Evolutionary conservation across 1,139 yeast species (phyloP), one percentile per base, ranked within the genome.

Genomic region (Lodderomyces metapsilosis): DNA sequence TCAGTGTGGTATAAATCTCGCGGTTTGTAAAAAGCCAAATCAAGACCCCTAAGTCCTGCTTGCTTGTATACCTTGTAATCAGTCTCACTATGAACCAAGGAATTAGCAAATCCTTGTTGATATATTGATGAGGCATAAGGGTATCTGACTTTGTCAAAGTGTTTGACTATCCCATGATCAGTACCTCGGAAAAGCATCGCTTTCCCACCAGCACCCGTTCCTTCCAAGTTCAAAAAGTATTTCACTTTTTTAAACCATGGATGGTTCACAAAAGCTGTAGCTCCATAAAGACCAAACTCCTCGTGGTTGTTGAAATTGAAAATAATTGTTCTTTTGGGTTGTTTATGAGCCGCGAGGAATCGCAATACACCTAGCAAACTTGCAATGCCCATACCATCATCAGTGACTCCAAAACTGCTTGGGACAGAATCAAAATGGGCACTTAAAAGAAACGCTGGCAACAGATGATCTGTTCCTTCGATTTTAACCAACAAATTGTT

Each of bases 161-260:
- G 59, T 43, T 68, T 71, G n/a, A 62, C 60, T 8, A 87, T 77
- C 0, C 85, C 86, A 49, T 75, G 76, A 57, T 91, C 96, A 0
- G 96, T 82, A 13, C 92, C 83, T 59, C 97, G 74, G 61, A 91
- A 88, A 36, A 91, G 66, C 28, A 87, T 74, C 0, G 96, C 91
- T 47, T 86, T 80, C 5, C 96, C 96, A 21, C 96, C 96, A 3
- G 95, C 87, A 3, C 97, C 97, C 0, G 96, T 88, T n/a, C 97
- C 97, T 68, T 91, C 98, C 49, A 91, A 68, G 57, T 91, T 91
- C 52, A 91, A 71, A 50, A 91, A 86, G 50, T 77, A 84, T 35
- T 71, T 71, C 3, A 85, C 80, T 12, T 75, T 63, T 38, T 74
- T 62, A 24, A 79, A 73, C 95, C 95, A 88, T 12, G 86, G 83